Percentiles rank a stretch among this genome's conserved stretches.
These are phyloP conservation scores for Solanum chacoense DNA, from an alignment of 305 asterid genomes.

Conservation along the genomic window DNA sequence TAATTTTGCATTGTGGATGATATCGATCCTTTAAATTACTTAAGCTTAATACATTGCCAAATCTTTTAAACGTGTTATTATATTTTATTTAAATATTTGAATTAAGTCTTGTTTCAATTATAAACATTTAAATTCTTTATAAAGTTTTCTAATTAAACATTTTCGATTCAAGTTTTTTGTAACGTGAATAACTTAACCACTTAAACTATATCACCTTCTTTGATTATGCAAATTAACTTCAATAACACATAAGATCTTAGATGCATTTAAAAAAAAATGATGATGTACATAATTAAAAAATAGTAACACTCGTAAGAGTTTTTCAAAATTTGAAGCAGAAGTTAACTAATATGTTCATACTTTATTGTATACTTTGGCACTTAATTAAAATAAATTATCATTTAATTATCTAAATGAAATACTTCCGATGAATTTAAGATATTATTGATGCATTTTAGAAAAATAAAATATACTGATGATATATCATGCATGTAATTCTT, in stretches of 20 bases:
- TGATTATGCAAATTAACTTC: not conserved
- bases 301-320: not conserved
- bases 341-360: not conserved
- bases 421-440: not conserved
- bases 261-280: not conserved
- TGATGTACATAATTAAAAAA: not conserved
- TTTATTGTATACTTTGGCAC: not conserved
- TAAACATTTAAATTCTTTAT: not conserved
- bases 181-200: not conserved
- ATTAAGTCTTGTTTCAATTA: not conserved
- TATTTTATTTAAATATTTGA: too few species aligned
- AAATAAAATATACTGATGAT: not conserved
- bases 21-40: not conserved
- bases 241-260: not conserved
- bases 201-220: not conserved
- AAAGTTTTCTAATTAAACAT: not conserved
- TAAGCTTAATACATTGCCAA: not conserved
- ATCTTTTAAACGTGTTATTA: not conserved
- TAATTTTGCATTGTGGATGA: not conserved
- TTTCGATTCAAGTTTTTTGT: not conserved
- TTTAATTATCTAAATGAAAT: not conserved
- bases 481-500: not conserved
- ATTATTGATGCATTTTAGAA: not conserved
- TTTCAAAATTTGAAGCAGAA: not conserved
- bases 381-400: not conserved